Base-by-base conservation (phyloP, 2,329 filamentous ascomycete species). In the Diaporthe eres region DNA sequence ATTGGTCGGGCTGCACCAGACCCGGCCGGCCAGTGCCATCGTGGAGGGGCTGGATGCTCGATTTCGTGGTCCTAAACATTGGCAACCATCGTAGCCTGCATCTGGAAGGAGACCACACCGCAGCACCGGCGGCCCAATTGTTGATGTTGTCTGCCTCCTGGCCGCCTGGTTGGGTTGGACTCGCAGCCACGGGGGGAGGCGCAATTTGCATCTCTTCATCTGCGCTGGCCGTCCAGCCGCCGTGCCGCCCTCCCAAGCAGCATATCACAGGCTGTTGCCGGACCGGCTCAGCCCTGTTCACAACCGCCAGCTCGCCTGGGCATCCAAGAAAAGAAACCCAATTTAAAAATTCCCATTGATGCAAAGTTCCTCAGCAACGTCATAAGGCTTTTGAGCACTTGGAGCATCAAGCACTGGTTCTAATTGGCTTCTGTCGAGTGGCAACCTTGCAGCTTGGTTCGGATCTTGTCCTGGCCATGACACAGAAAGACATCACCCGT, bases 331-430 rank as follows among this genome's bases (percentile, higher is more conserved):
- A 53, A 68, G 63, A 72, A 53, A 39, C 44, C 28, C 57, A 72
- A 72, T 72, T 63, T 49, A 42, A 61, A 63, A 22, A 47, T 47
- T 25, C 51, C n/a, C 67, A 71, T 71, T 71, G 67, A 71, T 71
- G 67, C 67, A 28, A 31, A 58, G 37, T 22, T 47, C 51, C 37
- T 22, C 25, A n/a, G 51, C 22, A 68, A 53, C 63, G 63, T 68
- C 63, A 68, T 68, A 68, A 53, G 63, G 19, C 44, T 51, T 12
- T 39, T 22, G 25, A 65, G 37, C 19, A 51, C 28, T 34, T 34
- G n/a, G 28, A 17, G 28, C 63, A 67, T 37, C n/a, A 15, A 34
- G 17, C 19, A 37, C 37, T 10, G 8, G 17, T 25, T 68, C 44
- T 25, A 39, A 68, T 39, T 39, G 63, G 44, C 63, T 53, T 44